Percentiles rank a stretch among this genome's conserved stretches.
phyloP scores from a whole-genome alignment of 495 filamentous ascomycete species.

The Penicillium waksmanii region DNA sequence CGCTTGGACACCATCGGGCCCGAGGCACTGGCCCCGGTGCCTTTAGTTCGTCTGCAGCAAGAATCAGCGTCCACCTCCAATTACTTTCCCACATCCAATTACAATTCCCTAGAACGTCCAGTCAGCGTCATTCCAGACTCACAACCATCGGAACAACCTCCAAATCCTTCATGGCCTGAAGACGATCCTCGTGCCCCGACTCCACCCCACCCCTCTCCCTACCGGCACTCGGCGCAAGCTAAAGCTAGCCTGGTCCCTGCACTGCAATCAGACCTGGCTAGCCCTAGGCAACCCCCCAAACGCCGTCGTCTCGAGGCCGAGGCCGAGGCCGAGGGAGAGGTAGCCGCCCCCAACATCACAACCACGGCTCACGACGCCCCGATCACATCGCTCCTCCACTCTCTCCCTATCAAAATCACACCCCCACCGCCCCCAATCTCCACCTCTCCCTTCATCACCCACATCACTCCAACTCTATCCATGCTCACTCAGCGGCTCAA shows the following conservation, averaged over 20 bases:
- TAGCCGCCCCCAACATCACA: constrained; percentile 5
- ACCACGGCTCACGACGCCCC: background rate
- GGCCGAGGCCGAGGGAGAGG: no score
- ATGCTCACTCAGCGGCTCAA: constrained; percentile 57
- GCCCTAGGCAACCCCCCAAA: background rate
- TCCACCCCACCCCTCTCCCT: background rate
- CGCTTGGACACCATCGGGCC: constrained; percentile 13
- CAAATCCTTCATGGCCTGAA: background rate
- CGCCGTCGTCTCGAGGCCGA: background rate
- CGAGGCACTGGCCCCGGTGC: constrained; percentile 3
- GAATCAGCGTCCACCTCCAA: background rate
- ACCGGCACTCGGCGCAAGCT: background rate
- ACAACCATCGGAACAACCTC: constrained; percentile 21
- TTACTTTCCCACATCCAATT: background rate
- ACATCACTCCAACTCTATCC: constrained; percentile 59
- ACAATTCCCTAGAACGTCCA: constrained; percentile 44
- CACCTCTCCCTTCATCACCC: constrained; percentile 42
- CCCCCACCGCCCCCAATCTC: constrained; percentile 50
- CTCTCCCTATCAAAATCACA: constrained; percentile 43
- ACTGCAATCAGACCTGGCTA: no score
- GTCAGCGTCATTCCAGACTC: constrained; percentile 55
- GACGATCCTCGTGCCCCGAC: background rate
- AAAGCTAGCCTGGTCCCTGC: background rate
- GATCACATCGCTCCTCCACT: constrained; percentile 1
- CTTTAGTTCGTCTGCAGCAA: constrained; percentile 9